A percentile compares a stretch with the other conserved stretches of the same genome.
Conservation (phyloP, 2,329 filamentous ascomycete species). For the Leptographium procerum region DNA sequence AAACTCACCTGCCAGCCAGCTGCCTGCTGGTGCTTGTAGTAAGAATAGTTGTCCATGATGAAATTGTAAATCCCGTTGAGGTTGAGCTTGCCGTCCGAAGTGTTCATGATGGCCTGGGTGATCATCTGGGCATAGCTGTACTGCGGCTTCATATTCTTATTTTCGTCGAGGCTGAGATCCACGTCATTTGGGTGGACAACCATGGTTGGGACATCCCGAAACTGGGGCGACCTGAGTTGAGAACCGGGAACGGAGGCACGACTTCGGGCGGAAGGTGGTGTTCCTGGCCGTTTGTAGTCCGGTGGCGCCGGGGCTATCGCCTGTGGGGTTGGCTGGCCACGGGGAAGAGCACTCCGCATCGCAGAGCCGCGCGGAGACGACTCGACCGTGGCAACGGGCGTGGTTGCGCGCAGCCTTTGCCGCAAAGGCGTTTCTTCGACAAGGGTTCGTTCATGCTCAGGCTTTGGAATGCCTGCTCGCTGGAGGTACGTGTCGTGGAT, state of each 20-base stretch:
- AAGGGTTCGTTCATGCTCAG: constrained; percentile 11
- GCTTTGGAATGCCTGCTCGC: constrained; percentile 44
- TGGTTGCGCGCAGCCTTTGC: constrained; percentile 10
- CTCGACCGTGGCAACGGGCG: constrained; percentile 14
- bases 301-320: constrained; percentile 48
- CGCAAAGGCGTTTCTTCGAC: constrained; percentile 4
- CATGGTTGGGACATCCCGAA: constrained; percentile 27
- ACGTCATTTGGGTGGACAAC: constrained; percentile 45
- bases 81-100: constrained; percentile 77
- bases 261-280: constrained; percentile 39
- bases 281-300: constrained; percentile 49
- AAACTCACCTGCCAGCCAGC: constrained; percentile 78
- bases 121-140: constrained; percentile 97
- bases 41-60: constrained; percentile 85
- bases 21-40: constrained; percentile 68
- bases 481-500: constrained; percentile 61
- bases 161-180: constrained; percentile 70
- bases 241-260: constrained; percentile 17
- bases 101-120: constrained; percentile 85
- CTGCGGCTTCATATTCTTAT: constrained; percentile 86
- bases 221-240: constrained; percentile 27
- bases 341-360: constrained; percentile 16
- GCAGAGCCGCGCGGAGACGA: constrained; percentile 14
- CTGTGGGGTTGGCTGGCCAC: constrained; percentile 28
- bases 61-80: constrained; percentile 87